These are phyloP conservation scores for Sclerotinia borealis DNA, from an alignment of 2,329 filamentous ascomycete species.

Conservation along the genomic window DNA sequence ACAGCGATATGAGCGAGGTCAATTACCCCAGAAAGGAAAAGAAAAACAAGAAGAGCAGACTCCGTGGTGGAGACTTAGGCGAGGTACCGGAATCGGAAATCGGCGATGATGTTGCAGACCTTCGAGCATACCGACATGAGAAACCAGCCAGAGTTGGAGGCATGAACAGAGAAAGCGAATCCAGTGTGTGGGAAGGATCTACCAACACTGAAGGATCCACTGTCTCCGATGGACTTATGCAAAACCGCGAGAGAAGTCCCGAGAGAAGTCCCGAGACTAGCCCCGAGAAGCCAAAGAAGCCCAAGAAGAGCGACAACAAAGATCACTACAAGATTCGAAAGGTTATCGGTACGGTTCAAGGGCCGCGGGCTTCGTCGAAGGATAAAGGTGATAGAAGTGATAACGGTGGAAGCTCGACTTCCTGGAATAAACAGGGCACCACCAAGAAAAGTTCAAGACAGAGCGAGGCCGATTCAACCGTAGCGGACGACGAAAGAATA, in stretches of 20 bases:
- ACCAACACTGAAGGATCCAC: constrained; percentile 45
- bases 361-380: constrained; percentile 7
- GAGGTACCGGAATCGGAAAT: constrained; percentile 29
- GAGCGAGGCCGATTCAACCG: constrained; percentile 5
- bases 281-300: constrained; percentile 35
- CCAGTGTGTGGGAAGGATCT: constrained; percentile 70
- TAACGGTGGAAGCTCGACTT: constrained; percentile 4
- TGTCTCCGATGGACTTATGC: constrained; percentile 49
- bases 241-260: constrained; percentile 51
- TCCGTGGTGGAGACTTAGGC: constrained; percentile 9
- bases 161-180: constrained; percentile 76
- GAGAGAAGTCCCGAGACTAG: constrained; percentile 52
- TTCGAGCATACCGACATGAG: constrained; percentile 81
- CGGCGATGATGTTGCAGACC: constrained; percentile 56
- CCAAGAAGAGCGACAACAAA: constrained; percentile 22
- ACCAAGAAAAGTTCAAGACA: constrained; percentile 11
- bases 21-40: constrained; percentile 25
- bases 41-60: constrained; percentile 34
- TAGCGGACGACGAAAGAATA: constrained; percentile 39
- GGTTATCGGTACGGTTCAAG: constrained; percentile 20
- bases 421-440: constrained; percentile 17
- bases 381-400: too few relatives aligned
- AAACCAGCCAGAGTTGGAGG: constrained; percentile 82
- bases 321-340: constrained; percentile 30
- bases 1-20: constrained; percentile 24